Base-by-base conservation (phyloP, 1,139 yeast genomes). In the Pichia sp. region DNA sequence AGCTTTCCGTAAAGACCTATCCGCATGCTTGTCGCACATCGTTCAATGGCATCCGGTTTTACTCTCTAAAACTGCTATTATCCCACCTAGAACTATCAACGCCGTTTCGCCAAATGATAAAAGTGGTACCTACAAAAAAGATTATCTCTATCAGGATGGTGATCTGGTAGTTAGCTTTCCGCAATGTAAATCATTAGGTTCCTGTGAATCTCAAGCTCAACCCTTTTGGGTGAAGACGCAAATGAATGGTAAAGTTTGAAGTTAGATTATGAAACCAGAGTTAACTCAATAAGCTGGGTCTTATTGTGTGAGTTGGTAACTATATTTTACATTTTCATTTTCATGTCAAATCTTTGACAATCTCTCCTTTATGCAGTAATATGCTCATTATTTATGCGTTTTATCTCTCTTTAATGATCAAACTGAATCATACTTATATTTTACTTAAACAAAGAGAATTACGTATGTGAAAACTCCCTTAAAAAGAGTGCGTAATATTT, bases 11-110 rank as follows among this genome's bases (percentile, higher is more conserved):
- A 63, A 53, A 47, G 72, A 73, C 21, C 79, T 83, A 3, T 76
- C 74, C 44, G 69, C 77, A 11, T 85, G 93, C 1, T 56, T 88
- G 35, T 74, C 86, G 18, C 97, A 91, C 56, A 66, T 86, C 26
- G 64, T 87, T 46, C 96, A 86, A 58, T 91, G 97, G 98, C 98
- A 91, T 56, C 94, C 95, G 11, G 73, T 72, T 33, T 63, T 81
- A 27, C 67, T 88, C 47, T 70, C 82, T 37, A 80, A 76, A 50
- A 67, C 93, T 5, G 82, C 86, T 1, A 59, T 88, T 11, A 72
- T 91, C 1, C 84, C 86, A 6, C 64, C 76, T 29, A 67, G 74
- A 47, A 58, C 69, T n/a, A 65, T 78, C 33, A 68, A 73, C 12
- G 61, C 79, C 20, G 23, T 4, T 6, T 6, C 7, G 17, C n/a